Percentiles rank a stretch among this genome's conserved stretches.
Evolutionary conservation across 805 yeast species (phyloP).

Genomic region (Metschnikowia kofuensis): DNA sequence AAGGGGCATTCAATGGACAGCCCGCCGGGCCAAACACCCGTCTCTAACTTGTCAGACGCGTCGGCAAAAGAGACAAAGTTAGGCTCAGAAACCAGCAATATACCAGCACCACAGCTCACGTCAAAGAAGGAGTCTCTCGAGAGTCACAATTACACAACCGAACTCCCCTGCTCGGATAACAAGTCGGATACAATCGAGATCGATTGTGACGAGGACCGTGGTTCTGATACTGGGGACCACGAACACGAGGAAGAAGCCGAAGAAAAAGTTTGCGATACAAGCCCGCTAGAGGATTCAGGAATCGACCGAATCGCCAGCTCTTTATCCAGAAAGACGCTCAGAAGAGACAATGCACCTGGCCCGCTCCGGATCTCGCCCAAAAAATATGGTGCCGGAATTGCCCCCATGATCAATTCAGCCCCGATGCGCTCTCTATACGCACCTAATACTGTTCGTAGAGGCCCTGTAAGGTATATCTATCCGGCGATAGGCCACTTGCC

Average conservation of each 20-base stretch:
- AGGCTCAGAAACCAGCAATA: not conserved
- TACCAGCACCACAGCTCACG: not conserved
- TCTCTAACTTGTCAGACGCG: conserved; percentile 4
- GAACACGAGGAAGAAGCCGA: not conserved
- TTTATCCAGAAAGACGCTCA: conserved; percentile 9
- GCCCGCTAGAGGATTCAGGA: conserved; percentile 7
- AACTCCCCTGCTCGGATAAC: not conserved
- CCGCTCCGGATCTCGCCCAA: conserved; percentile 10
- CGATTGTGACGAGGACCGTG: not conserved
- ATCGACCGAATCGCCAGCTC: conserved; percentile 8
- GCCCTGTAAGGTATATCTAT: conserved; percentile 13
- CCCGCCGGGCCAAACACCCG: not conserved
- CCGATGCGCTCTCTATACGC: conserved; percentile 14
- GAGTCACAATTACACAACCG: not conserved
- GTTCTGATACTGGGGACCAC: not conserved
- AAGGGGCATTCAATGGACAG: not conserved
- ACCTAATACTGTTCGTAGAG: conserved; percentile 8
- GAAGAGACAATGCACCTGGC: conserved; percentile 13
- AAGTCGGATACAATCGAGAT: not conserved
- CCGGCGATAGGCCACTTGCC: conserved; percentile 11
- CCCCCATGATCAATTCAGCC: conserved; percentile 15
- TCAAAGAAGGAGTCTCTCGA: not conserved
- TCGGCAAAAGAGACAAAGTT: not conserved
- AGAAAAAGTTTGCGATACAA: not conserved
- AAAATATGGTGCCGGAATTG: not conserved